Base-by-base conservation (phyloP, 169 alveolate genomes). In the Eimeria sp. region DNA sequence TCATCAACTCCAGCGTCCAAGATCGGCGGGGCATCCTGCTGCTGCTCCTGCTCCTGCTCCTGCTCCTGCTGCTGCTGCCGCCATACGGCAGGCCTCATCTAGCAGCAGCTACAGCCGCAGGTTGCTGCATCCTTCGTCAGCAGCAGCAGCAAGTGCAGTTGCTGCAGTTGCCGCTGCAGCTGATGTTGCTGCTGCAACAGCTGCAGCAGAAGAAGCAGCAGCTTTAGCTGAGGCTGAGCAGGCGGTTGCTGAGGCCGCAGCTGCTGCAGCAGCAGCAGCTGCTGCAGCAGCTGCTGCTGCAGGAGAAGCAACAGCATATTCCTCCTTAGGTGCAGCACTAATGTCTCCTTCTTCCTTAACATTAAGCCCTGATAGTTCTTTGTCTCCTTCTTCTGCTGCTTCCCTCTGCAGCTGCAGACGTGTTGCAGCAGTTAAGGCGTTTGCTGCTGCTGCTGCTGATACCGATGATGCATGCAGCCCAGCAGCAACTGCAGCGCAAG, bases 391-490 rank as follows among this genome's bases (percentile, higher is more conserved):
- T 83, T 83, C 92, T 34, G 72, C 63, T 83, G 92, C 47, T 34
- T 83, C 92, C 18, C 3, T 0, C 43, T 10, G 76, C 61, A 83
- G 92, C 76, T 30, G 76, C 58, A n/a, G 51, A 14, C 49, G 76
- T 14, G 76, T 57, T 20, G 54, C 92, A 83, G 78, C 92, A 22
- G 6, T n/a, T 22, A 27, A 49, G 7, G 92, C 92, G 0, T 43
- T 51, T 83, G 72, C 76, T 51, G 92, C 92, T 83, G 76, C 92
- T 83, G 92, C 92, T 83, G 92, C 92, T 58, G 92, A 57, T 83
- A 76, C 76, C 13, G 76, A 63, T 30, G 58, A 58, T 30, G 78
- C 10, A 7, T 14, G 67, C 89, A 80, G 92, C 92, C 30, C 78
- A 9, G 92, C 92, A 83, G 92, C 78, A 80, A 70, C 67, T 20